Conservation (phyloP, 2,329 filamentous ascomycete genomes). For the Penicillium psychrosexuale region DNA sequence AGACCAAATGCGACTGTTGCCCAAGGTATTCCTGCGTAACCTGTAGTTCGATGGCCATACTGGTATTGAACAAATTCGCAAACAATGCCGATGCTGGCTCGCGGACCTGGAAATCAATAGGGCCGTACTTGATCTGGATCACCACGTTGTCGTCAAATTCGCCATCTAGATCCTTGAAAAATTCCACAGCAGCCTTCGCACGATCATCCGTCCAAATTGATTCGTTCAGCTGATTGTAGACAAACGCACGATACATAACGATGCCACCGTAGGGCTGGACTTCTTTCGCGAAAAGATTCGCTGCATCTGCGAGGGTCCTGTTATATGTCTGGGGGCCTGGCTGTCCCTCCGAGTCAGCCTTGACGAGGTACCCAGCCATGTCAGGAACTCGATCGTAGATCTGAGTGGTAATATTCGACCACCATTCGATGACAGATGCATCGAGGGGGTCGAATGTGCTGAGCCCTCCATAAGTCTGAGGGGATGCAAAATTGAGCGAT, state of each 20-base stretch:
- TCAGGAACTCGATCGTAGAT: constrained; percentile 64
- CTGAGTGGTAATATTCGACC: constrained; percentile 57
- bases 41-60: constrained; percentile 61
- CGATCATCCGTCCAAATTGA: constrained; percentile 64
- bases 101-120: constrained; percentile 71
- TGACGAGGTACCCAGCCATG: constrained; percentile 66
- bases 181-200: constrained; percentile 67
- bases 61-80: constrained; percentile 48
- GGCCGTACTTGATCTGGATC: constrained; percentile 70
- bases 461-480: constrained; percentile 55
- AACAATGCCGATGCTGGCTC: constrained; percentile 67
- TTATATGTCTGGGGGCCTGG: constrained; percentile 68
- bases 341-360: constrained; percentile 70
- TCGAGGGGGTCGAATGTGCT: constrained; percentile 65
- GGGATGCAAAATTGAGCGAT: constrained; percentile 67
- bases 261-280: constrained; percentile 59
- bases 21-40: constrained; percentile 69
- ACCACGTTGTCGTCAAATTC: constrained; percentile 68
- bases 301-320: constrained; percentile 64
- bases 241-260: constrained; percentile 69
- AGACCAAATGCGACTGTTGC: constrained; percentile 67
- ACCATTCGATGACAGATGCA: constrained; percentile 58
- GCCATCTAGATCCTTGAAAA: constrained; percentile 62
- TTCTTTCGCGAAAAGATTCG: constrained; percentile 64
- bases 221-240: constrained; percentile 61